phyloP scores from a whole-genome alignment of 129 eudicot species.

The Sambucus nigra region DNA sequence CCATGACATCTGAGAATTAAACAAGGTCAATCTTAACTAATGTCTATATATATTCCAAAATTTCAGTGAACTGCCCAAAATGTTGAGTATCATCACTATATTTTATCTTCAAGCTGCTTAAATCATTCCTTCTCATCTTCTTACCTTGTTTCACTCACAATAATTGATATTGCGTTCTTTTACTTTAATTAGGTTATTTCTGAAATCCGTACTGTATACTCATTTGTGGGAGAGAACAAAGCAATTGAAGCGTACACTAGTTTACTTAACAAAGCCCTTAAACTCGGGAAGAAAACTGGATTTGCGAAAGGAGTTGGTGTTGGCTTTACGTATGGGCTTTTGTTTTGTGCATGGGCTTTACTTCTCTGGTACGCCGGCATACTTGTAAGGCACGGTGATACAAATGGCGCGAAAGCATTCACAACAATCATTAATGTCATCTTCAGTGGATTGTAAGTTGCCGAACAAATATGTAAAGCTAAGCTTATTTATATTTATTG shows the following conservation, averaged over 20 bases:
- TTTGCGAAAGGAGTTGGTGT: slow-evolving; percentile 74
- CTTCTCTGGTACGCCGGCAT: slow-evolving; percentile 90
- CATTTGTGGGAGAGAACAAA: slow-evolving; percentile 67
- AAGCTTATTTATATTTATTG: background rate
- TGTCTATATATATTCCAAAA: too few relatives aligned
- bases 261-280: slow-evolving; percentile 65
- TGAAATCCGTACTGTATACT: slow-evolving; percentile 69
- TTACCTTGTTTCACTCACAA: background rate
- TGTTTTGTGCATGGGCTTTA: slow-evolving; percentile 76
- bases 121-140: too few relatives aligned
- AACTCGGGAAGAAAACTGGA: slow-evolving; percentile 59
- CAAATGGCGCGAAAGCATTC: slow-evolving; percentile 79
- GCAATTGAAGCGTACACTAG: slow-evolving; percentile 50
- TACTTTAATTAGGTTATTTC: slow-evolving; percentile 51
- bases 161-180: slow-evolving; percentile 3
- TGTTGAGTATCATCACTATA: too few relatives aligned
- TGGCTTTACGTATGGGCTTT: slow-evolving; percentile 66
- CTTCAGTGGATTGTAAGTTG: slow-evolving; percentile 81
- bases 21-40: too few relatives aligned
- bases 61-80: too few relatives aligned
- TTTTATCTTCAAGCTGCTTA: background rate
- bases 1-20: too few relatives aligned
- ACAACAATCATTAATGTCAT: slow-evolving; percentile 76
- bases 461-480: background rate
- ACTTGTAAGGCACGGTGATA: slow-evolving; percentile 51